phyloP scores from a whole-genome alignment of 805 yeast genomes.

The Candida arabinofermentans region DNA sequence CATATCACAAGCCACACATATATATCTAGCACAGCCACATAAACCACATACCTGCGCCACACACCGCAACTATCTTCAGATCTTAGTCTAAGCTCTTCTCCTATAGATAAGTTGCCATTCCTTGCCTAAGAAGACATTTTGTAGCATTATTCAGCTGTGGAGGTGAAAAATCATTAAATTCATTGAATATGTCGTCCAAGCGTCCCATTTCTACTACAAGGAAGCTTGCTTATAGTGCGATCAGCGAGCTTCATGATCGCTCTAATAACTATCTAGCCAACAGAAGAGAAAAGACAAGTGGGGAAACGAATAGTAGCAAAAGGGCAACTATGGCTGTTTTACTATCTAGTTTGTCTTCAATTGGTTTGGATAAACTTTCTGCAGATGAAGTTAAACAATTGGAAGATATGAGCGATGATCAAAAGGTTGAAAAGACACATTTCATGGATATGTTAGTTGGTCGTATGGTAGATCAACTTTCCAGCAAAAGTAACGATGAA shows the following conservation, averaged over 20 bases:
- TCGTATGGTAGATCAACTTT: constrained; percentile 46
- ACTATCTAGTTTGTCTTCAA: constrained; percentile 41
- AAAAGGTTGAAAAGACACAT: constrained; percentile 35
- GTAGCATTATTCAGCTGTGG: no score
- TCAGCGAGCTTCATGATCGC: constrained; percentile 20
- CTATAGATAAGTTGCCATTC: no score
- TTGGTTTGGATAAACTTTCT: constrained; percentile 38
- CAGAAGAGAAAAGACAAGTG: constrained; percentile 8
- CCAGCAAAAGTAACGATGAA: constrained; percentile 40
- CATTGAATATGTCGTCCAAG: no score
- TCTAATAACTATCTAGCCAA: constrained; percentile 19
- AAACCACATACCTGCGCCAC: no score
- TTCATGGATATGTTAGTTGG: constrained; percentile 59
- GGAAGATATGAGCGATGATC: constrained; percentile 14
- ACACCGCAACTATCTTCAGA: not conserved
- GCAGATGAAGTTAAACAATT: constrained; percentile 6
- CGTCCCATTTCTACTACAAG: constrained; percentile 13
- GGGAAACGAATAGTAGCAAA: constrained; percentile 17
- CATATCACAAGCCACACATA: no score
- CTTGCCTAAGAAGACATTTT: no score
- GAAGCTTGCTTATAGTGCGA: constrained; percentile 18
- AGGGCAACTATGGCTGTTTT: constrained; percentile 37
- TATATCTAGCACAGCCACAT: no score
- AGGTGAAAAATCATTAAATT: no score
- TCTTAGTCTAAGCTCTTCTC: no score